Base-by-base conservation (phyloP, 805 yeast species). In the Lipomyces chichibuensis region DNA sequence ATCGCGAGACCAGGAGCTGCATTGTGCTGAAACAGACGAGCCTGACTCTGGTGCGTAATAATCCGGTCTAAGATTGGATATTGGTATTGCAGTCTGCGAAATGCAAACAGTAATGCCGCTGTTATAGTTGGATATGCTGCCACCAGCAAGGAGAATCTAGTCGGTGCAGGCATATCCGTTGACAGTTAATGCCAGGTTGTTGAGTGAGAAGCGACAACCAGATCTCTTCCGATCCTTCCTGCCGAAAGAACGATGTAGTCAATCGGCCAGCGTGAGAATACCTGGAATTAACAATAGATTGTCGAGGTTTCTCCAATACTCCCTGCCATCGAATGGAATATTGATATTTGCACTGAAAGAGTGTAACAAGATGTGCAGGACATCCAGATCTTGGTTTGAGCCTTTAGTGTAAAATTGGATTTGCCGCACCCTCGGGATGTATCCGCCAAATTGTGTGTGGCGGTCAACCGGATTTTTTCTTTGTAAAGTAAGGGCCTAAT, bases 51-150 rank as follows among this genome's bases (percentile, higher is more conserved):
- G 39, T 54, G 63, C 3, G 70, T 43, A 13, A 69, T 60, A 25
- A 69, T 52, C 39, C 65, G 60, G 57, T 67, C 71, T 23, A 69
- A 33, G 39, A 69, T 59, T 46, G 71, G 71, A 25, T 65, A 57
- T 60, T 65, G 71, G n/a, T 20, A 60, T 27, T 53, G 65, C 29
- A 69, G 60, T 25, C 71, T 66, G 33, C 65, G 57, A 57, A 69
- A 66, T 9, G 71, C 71, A 32, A 67, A 20, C 25, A 66, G 33
- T 14, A 69, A 57, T 3, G 71, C 71, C n/a, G 71, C 71, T 25
- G 71, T 67, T 52, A 69, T 69, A 5, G 71, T 69, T 23, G 71
- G 71, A 57, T 66, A 69, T 27, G 71, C 71, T 14, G 69, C 71
- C 29, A 63, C 60, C 7, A 69, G 65, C 53, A 69, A 58, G 6